Percentiles rank a stretch among this genome's conserved stretches.
Evolutionary conservation across 2,329 filamentous ascomycete species (phyloP).

Genomic region (Penicillium polonicum): DNA sequence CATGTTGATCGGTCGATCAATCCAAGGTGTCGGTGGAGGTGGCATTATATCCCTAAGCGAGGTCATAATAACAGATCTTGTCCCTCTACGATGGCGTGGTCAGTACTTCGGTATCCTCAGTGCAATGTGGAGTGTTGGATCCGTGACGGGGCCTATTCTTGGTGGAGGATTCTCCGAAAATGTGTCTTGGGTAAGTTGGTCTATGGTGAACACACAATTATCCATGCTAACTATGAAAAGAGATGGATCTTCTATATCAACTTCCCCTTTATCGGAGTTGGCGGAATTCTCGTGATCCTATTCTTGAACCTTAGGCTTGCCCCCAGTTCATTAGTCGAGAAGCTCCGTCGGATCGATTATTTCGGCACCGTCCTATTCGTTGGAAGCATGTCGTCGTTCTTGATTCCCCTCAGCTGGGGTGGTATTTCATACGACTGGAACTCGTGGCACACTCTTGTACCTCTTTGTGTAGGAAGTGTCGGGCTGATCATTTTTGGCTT

Average conservation of each 20-base stretch:
- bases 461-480: conserved; percentile 55
- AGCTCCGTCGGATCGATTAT: conserved; percentile 61
- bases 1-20: conserved; percentile 47
- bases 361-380: conserved; percentile 62
- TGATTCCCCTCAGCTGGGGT: conserved; percentile 64
- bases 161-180: conserved; percentile 44
- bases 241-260: conserved; percentile 43
- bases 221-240: conserved; percentile 10
- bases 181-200: conserved; percentile 37
- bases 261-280: conserved; percentile 36
- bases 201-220: neutral
- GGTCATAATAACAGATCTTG: conserved; percentile 46
- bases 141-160: conserved; percentile 42
- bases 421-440: conserved; percentile 65
- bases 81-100: conserved; percentile 42
- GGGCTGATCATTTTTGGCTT: conserved; percentile 54
- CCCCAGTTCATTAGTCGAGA: conserved; percentile 48
- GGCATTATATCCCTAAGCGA: conserved; percentile 46
- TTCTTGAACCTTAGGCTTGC: conserved; percentile 55
- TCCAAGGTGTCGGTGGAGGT: conserved; percentile 49
- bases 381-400: conserved; percentile 56
- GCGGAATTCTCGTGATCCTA: conserved; percentile 34
- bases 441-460: conserved; percentile 62
- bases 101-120: conserved; percentile 43
- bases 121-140: conserved; percentile 43